Evolutionary conservation across 2,329 filamentous ascomycete genomes (phyloP).

Genomic region (Sporothrix dimorphospora): DNA sequence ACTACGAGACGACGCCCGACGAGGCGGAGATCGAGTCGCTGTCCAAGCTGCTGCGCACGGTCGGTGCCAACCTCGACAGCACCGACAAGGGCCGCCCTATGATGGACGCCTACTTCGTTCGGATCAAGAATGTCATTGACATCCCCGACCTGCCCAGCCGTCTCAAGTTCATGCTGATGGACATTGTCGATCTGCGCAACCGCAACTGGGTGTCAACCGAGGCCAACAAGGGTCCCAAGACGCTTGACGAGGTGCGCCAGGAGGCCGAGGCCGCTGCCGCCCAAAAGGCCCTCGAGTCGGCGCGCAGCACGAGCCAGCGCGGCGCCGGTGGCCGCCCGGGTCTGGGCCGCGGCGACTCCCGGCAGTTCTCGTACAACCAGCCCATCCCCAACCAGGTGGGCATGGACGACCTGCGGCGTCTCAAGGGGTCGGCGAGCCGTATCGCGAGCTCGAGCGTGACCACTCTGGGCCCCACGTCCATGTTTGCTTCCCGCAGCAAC

Average conservation of each 20-base stretch:
- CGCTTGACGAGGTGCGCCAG: conserved; percentile 86
- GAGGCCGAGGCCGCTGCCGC: conserved; percentile 77
- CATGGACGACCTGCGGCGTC: conserved; percentile 86
- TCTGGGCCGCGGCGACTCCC: conserved; percentile 76
- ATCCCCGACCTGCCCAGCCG: conserved; percentile 82
- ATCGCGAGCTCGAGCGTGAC: conserved; percentile 63
- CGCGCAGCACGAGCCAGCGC: conserved; percentile 60
- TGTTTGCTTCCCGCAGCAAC: conserved; percentile 88
- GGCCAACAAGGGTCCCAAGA: conserved; percentile 92
- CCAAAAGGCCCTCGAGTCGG: conserved; percentile 77
- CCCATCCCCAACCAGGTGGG: conserved; percentile 82
- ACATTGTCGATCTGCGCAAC: conserved; percentile 82
- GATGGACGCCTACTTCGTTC: conserved; percentile 92
- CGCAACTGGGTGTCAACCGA: conserved; percentile 85
- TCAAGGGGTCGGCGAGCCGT: conserved; percentile 67
- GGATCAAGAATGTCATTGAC: conserved; percentile 81
- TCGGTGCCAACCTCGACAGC: conserved; percentile 82
- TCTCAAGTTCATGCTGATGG: conserved; percentile 95
- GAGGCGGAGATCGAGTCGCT: conserved; percentile 96
- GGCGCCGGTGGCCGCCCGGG: conserved; percentile 70
- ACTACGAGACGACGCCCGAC: conserved; percentile 90
- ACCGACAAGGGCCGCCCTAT: conserved; percentile 81
- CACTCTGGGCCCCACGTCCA: conserved; percentile 77
- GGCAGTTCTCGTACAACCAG: conserved; percentile 79
- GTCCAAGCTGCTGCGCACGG: conserved; percentile 87